Conservation (phyloP, 2,329 filamentous ascomycete species). For the Fusarium vanettenii region DNA sequence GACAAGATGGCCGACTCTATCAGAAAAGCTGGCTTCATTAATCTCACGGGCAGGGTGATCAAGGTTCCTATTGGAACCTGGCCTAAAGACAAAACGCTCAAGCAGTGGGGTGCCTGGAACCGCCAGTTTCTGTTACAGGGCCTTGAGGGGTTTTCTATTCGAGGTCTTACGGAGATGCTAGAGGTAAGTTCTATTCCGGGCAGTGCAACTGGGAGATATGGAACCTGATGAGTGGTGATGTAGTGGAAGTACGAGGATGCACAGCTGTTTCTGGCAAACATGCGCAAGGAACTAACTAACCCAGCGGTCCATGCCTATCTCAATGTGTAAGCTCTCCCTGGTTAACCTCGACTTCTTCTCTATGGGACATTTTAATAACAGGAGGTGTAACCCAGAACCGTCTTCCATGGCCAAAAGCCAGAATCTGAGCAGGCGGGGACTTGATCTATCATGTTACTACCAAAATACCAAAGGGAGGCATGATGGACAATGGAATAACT, state of each 20-base stretch:
- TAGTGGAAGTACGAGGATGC: slow-evolving; percentile 31
- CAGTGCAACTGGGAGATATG: rapidly evolving
- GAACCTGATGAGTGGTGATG: background rate
- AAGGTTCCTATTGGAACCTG: slow-evolving; percentile 42
- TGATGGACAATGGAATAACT: background rate
- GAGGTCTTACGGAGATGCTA: slow-evolving; percentile 33
- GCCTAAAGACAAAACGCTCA: slow-evolving; percentile 46
- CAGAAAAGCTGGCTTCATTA: slow-evolving; percentile 32
- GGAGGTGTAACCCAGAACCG: background rate
- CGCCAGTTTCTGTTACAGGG: slow-evolving; percentile 37
- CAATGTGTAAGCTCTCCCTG: slow-evolving; percentile 18
- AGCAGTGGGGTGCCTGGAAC: slow-evolving; percentile 43
- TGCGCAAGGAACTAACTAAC: slow-evolving; percentile 28
- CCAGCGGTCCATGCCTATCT: slow-evolving; percentile 25
- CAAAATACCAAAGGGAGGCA: background rate
- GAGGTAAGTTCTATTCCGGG: slow-evolving; percentile 3
- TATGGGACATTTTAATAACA: background rate
- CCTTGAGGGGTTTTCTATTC: slow-evolving; percentile 40
- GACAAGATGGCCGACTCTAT: slow-evolving; percentile 25
- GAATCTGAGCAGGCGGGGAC: background rate
- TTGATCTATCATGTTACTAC: background rate
- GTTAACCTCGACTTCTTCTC: background rate
- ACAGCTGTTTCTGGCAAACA: slow-evolving; percentile 24
- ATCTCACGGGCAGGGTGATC: slow-evolving; percentile 27
- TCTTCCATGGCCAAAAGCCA: slow-evolving; percentile 14